Evolutionary conservation across 345 rosid genomes (phyloP).

Genomic region (Brassica juncea): DNA sequence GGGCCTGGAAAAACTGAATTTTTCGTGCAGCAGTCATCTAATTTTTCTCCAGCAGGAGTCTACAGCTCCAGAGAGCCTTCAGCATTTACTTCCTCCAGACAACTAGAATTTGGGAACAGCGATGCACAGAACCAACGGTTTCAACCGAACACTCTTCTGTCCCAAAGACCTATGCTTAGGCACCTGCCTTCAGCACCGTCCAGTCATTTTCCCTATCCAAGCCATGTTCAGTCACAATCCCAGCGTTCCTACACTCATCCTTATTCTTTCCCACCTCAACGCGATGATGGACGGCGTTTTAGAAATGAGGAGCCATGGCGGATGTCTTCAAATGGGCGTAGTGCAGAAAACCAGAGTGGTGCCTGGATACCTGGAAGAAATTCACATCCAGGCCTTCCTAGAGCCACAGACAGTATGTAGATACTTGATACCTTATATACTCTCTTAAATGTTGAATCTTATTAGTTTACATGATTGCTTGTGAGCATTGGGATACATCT

Average conservation of each 20-base stretch:
- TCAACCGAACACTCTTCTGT: slow-evolving; percentile 56
- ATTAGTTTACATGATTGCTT: slow-evolving; percentile 15
- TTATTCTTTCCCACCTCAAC: slow-evolving; percentile 59
- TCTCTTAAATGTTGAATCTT: slow-evolving; percentile 11
- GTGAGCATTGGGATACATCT: slow-evolving; percentile 8
- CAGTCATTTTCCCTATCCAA: slow-evolving; percentile 65
- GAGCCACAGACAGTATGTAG: slow-evolving; percentile 67
- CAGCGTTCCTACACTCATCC: slow-evolving; percentile 68
- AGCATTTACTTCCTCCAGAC: slow-evolving; percentile 35
- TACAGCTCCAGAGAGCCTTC: neutral
- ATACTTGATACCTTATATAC: slow-evolving; percentile 19
- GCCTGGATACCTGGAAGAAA: slow-evolving; percentile 77
- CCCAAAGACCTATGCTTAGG: slow-evolving; percentile 62
- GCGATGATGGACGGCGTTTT: slow-evolving; percentile 64
- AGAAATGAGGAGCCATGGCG: slow-evolving; percentile 80
- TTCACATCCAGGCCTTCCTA: slow-evolving; percentile 60
- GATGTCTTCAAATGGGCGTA: slow-evolving; percentile 60
- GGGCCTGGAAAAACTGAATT: slow-evolving; percentile 53
- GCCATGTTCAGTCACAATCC: slow-evolving; percentile 71
- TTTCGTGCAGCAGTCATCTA: slow-evolving; percentile 60
- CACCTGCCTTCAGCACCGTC: slow-evolving; percentile 57
- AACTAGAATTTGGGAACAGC: slow-evolving; percentile 63
- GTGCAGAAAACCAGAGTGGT: slow-evolving; percentile 57
- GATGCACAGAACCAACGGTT: slow-evolving; percentile 62
- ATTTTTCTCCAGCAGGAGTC: slow-evolving; percentile 58